A percentile compares a stretch with the other conserved stretches of the same genome.
phyloP scores from a whole-genome alignment of 106 monocot genomes.

The Acanthochlamys bracteata region DNA sequence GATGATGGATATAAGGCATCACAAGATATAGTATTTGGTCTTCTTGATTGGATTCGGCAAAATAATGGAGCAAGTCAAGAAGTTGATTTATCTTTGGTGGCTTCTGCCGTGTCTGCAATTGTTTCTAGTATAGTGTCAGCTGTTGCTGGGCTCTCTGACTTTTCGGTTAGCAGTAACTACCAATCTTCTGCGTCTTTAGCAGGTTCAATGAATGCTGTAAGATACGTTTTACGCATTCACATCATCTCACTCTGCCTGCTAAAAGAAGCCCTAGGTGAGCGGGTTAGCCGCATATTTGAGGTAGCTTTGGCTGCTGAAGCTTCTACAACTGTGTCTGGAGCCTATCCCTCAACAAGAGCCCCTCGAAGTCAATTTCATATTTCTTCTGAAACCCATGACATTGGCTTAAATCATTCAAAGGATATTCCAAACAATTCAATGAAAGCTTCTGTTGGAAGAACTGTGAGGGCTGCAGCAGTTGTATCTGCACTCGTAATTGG shows the following conservation, averaged over 20 bases:
- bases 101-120: slow-evolving; percentile 87
- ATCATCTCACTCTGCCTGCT: slow-evolving; percentile 71
- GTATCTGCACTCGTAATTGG: slow-evolving; percentile 92
- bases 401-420: slow-evolving; percentile 42
- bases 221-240: slow-evolving; percentile 65
- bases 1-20: slow-evolving; percentile 66
- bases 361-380: slow-evolving; percentile 70
- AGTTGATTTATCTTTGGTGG: slow-evolving; percentile 57
- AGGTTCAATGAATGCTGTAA: slow-evolving; percentile 44
- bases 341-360: slow-evolving; percentile 40
- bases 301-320: slow-evolving; percentile 78
- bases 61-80: slow-evolving; percentile 60
- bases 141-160: slow-evolving; percentile 56
- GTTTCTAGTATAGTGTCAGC: slow-evolving; percentile 62
- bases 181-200: slow-evolving; percentile 24
- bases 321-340: slow-evolving; percentile 57
- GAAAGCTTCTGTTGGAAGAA: slow-evolving; percentile 43
- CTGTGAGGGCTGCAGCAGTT: slow-evolving; percentile 64
- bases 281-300: slow-evolving; percentile 65
- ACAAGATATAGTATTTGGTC: slow-evolving; percentile 58
- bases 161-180: slow-evolving; percentile 23
- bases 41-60: slow-evolving; percentile 71
- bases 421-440: slow-evolving; percentile 45
- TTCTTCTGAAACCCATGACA: slow-evolving; percentile 69
- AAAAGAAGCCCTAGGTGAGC: slow-evolving; percentile 87